Base-by-base conservation (phyloP, 1,284 basidiomycete genomes). In the Ustanciosporium gigantosporum region DNA sequence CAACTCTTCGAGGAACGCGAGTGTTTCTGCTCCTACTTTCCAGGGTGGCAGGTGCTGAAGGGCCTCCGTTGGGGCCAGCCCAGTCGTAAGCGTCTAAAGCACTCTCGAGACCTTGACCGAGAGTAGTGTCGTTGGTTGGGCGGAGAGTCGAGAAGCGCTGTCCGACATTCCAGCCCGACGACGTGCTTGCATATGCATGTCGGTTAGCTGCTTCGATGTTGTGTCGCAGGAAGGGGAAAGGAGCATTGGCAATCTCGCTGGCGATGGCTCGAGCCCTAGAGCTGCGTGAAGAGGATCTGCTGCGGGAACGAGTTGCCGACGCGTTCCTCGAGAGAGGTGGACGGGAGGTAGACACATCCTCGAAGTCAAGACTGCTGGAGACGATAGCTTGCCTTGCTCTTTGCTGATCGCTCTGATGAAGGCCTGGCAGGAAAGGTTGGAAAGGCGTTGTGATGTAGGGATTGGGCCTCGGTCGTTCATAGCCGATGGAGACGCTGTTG, bases 41-140 rank as follows among this genome's bases (percentile, higher is more conserved):
- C 11, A 51, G 36, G 3, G 34, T 41, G 0, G 41, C 21, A 11
- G 46, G 42, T 2, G 41, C 25, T 14, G 47, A 50, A n/a, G 35
- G 38, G 5, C 45, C 46, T 16, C 49, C 59, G 0, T 41, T 37
- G 1, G 66, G 68, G 13, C 57, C 61, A 0, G 57, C 51, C 68
- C 68, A 68, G 36, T 59, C 61, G 46, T 69, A 66, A 13, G 58
- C 66, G 35, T 65, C 52, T 5, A 60, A 27, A 4, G 60, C 46
- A 20, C 48, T 35, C 17, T 64, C 50, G 11, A 64, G 38, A 5
- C 31, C 29, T 15, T 57, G 53, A 3, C 27, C 36, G 6, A 37
- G 36, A 5, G 36, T 37, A 22, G 36, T 37, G 16, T 37, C 36
- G 19, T 37, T 37, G 36, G 19, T 37, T 9, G 17, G 36, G 8